Conservation (phyloP, 1,284 basidiomycete genomes). For the Rhodofomes roseus region DNA sequence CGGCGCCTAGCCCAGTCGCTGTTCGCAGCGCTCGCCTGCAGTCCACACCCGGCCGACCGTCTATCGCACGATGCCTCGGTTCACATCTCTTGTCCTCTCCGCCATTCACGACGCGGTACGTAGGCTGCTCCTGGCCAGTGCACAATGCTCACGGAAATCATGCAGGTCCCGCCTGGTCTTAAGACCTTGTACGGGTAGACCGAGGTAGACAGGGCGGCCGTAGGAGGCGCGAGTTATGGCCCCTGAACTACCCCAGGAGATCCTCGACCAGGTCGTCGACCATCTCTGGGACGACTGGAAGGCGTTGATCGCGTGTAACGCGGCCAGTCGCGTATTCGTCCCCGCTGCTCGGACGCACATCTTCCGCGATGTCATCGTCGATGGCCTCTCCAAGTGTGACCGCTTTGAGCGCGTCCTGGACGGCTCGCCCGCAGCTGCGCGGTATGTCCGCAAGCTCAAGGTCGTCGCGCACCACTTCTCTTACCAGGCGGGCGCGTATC, state of each 20-base stretch:
- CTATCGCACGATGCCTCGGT: neutral
- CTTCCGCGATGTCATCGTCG: constrained; percentile 22
- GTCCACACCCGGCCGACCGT: no score
- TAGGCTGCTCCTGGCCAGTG: neutral
- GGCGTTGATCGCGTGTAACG: constrained; percentile 30
- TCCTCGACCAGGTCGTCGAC: constrained; percentile 33
- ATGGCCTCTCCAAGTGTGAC: constrained; percentile 7
- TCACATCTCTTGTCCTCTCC: neutral
- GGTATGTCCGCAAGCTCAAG: constrained; percentile 14
- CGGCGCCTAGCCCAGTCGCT: neutral
- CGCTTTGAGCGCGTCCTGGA: constrained; percentile 17
- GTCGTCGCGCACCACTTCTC: constrained; percentile 14
- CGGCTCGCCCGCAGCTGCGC: constrained; percentile 6
- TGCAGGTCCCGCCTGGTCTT: neutral
- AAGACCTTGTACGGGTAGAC: no score
- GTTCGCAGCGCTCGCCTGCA: neutral
- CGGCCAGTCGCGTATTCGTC: constrained; percentile 31
- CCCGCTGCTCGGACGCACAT: constrained; percentile 33
- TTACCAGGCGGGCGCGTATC: neutral
- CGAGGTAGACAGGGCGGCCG: no score
- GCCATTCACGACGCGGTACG: neutral
- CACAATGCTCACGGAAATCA: neutral
- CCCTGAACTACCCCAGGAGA: constrained; percentile 19
- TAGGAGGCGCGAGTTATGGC: neutral
- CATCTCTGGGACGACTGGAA: constrained; percentile 29